phyloP scores from a whole-genome alignment of 148 eudicot species.

The Amaranthus hypochondriacus region DNA sequence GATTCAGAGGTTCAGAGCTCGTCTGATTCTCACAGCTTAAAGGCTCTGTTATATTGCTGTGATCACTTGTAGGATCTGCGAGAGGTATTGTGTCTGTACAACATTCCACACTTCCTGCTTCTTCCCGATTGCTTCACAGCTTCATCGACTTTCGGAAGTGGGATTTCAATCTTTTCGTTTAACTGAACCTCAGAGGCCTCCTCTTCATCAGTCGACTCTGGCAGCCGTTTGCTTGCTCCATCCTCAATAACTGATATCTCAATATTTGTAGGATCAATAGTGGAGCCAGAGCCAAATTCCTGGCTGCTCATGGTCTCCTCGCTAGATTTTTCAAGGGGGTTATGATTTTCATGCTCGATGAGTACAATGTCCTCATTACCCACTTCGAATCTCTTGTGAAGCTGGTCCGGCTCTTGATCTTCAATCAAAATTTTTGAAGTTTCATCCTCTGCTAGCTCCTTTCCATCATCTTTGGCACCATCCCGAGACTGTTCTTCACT shows the following conservation, averaged over 20 bases:
- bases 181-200: not conserved
- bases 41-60: not conserved
- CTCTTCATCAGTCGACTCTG: not conserved
- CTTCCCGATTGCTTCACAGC: not conserved
- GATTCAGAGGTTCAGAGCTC: not conserved
- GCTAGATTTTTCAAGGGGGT: not conserved
- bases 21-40: no score
- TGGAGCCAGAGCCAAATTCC: constrained; percentile 4
- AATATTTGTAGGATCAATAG: not conserved
- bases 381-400: not conserved
- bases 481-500: constrained; percentile 8
- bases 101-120: not conserved
- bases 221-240: not conserved
- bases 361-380: not conserved
- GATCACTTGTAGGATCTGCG: not conserved
- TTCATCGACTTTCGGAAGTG: not conserved
- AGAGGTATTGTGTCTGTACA: not conserved
- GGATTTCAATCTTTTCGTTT: not conserved
- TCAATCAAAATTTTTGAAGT: not conserved
- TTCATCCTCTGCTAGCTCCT: not conserved
- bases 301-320: not conserved
- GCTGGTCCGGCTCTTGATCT: constrained; percentile 1
- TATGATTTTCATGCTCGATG: not conserved
- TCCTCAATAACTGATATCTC: constrained; percentile 2
- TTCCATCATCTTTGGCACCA: not conserved